Evolutionary conservation across 1,139 yeast species (phyloP), one percentile per base, ranked within the genome.

Genomic region (Suhomyces maxii): DNA sequence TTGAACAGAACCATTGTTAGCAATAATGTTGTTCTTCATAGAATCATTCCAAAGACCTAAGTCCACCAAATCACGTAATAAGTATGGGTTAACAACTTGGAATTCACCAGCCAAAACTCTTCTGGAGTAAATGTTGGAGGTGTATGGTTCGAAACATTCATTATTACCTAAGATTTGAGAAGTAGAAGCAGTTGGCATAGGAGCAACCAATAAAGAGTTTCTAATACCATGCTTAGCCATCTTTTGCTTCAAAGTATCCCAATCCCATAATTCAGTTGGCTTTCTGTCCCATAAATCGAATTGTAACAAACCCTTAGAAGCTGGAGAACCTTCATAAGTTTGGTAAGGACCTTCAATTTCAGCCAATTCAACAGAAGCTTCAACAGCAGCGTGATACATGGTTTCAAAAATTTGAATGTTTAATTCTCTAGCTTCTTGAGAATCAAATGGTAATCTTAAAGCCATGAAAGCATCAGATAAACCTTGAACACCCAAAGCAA

Each of bases 141-240:
- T 89, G 67, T 84, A 84, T 26, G 97, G 97, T 68, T 89, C 97
- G 67, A 89, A 89, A 65, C 96, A 89, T 67, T 89, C 97, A 61
- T 86, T 89, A 73, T 81, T 85, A 37, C 96, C 97, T 53, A 89
- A 75, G 51, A 89, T 89, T 69, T 89, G 96, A 13, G 96, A 89
- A 1, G 97, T 89, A 3, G 96, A 88, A 2, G 96, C 96, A 30
- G 97, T 89, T 38, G 97, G 97, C 97, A 89, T 89, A 40, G 96
- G 96, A 3, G 95, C 97, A 46, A 88, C 88, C 46, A 89, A 73
- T 58, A 89, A 71, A 12, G 96, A 89, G 76, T 89, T 89, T 61
- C 96, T 76, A 49, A 89, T 56, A 43, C 97, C 97, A 61, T 81
- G 70, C 59, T 73, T 69, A 51, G 74, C 73, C 57, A 89, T 67